Evolutionary conservation across 2,329 filamentous ascomycete genomes (phyloP), one percentile per base, ranked within the genome.

Genomic region (Rhexocercosporidium sp.): DNA sequence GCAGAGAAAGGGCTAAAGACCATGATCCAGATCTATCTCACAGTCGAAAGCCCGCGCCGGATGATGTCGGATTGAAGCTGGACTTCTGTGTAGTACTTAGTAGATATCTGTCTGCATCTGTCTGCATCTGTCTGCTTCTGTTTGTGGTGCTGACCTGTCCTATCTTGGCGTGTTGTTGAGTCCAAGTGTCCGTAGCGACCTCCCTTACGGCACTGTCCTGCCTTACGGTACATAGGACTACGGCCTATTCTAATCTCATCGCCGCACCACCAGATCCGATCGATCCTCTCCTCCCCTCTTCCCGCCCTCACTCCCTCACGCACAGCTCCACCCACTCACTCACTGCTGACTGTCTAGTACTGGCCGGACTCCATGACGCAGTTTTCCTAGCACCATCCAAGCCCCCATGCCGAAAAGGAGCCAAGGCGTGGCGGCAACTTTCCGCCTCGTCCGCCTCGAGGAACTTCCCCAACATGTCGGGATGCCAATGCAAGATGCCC

Each of bases 391-490:
- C 67, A 66, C 63, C 37, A 64, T 63, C 61, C 61, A 22, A 46
- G 62, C 39, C 27, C 49, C 49, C 44, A 7, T 39, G 53, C 53
- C 53, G 53, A 22, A 31, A 4, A 20, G 29, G 11, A 20, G 29
- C 67, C 61, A 62, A 47, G 27, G 53, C 37, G 46, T 62, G 61
- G 64, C 66, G 64, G 68, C 27, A 25, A 22, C 27, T 20, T 22
- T 59, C 39, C 22, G 16, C 8, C 31, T 16, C 20, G 60, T 64
- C 59, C 54, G 65, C 62, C 53, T 59, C 62, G 51, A 59, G 44
- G 54, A 60, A 62, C 63, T 70, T 65, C 68, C 68, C 66, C 68
- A 70, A 70, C 68, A 70, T 70, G 66, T 54, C 44, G 59, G n/a
- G n/a, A n/a, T n/a, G n/a, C n/a, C n/a, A n/a, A n/a, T n/a, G 31